These are phyloP conservation scores for Hypoxylon sp. DNA, from an alignment of 2,329 filamentous ascomycete genomes.

Conservation along the genomic window DNA sequence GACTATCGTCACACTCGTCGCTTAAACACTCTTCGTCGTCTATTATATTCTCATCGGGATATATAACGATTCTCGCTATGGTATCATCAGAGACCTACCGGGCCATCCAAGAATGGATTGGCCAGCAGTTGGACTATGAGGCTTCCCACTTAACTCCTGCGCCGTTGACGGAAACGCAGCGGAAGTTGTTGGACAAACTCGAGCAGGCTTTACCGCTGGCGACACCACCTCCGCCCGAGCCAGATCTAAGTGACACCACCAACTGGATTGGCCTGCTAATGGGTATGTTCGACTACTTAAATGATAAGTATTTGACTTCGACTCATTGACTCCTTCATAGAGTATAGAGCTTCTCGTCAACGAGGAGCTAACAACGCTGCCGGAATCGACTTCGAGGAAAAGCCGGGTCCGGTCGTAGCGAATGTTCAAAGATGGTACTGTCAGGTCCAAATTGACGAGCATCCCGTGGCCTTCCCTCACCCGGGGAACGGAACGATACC, in stretches of 20 bases:
- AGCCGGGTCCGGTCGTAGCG: slow-evolving; percentile 13
- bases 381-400: slow-evolving; percentile 41
- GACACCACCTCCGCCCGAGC: slow-evolving; percentile 36
- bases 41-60: not conserved
- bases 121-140: slow-evolving; percentile 54
- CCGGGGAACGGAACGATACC: slow-evolving; percentile 48
- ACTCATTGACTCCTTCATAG: slow-evolving; percentile 47
- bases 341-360: slow-evolving; percentile 48
- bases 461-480: slow-evolving; percentile 41
- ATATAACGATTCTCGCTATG: slow-evolving; percentile 16
- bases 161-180: slow-evolving; percentile 55
- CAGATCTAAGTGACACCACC: slow-evolving; percentile 41
- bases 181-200: slow-evolving; percentile 56
- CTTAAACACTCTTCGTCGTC: not conserved
- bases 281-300: slow-evolving; percentile 45
- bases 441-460: slow-evolving; percentile 46
- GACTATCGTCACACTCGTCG: not conserved
- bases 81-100: slow-evolving; percentile 40
- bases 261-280: slow-evolving; percentile 58
- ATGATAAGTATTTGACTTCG: slow-evolving; percentile 34
- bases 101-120: slow-evolving; percentile 45
- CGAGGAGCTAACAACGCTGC: slow-evolving; percentile 4
- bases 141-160: slow-evolving; percentile 49
- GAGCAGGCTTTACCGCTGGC: slow-evolving; percentile 43
- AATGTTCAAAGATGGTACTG: slow-evolving; percentile 43